These are phyloP conservation scores for Backusella australiensis DNA, from an alignment of 192 early-diverging fungal genomes.

Conservation along the genomic window DNA sequence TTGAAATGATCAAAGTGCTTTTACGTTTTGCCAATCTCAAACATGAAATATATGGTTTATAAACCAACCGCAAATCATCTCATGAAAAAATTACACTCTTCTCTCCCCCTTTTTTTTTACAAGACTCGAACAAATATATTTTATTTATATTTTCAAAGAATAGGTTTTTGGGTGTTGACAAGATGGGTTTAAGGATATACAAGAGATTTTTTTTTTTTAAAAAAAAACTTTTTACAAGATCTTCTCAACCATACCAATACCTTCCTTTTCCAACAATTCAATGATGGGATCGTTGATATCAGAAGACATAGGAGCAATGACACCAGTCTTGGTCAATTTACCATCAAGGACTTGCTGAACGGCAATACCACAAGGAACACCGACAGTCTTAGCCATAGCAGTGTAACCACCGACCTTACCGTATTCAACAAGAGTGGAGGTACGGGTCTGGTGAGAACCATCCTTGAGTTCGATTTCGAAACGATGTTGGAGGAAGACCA, in stretches of 20 bases:
- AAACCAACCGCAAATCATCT: too few species aligned
- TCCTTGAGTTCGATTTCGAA: conserved; percentile 93
- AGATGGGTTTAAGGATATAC: neutral
- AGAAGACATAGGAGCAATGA: conserved; percentile 87
- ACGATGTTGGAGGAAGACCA: conserved; percentile 97
- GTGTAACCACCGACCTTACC: conserved; percentile 85
- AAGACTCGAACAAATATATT: neutral
- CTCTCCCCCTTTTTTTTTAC: neutral
- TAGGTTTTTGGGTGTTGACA: neutral
- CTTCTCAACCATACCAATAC: conserved; percentile 83
- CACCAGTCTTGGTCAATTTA: conserved; percentile 69
- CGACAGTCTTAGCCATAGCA: conserved; percentile 98
- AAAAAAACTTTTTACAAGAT: conserved; percentile 49
- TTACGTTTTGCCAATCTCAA: too few species aligned
- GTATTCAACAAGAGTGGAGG: conserved; percentile 90
- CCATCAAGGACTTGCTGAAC: conserved; percentile 91
- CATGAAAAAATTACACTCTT: too few species aligned
- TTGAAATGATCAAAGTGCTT: neutral
- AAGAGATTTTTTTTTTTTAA: conserved; percentile 4
- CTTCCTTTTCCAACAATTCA: conserved; percentile 83
- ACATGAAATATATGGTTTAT: too few species aligned
- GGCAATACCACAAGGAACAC: conserved; percentile 95
- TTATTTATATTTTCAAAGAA: neutral
- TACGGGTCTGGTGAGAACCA: conserved; percentile 79
- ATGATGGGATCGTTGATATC: conserved; percentile 92